Evolutionary conservation across 192 early-diverging fungal genomes (phyloP).

Genomic region (Entomortierella chlamydospora): DNA sequence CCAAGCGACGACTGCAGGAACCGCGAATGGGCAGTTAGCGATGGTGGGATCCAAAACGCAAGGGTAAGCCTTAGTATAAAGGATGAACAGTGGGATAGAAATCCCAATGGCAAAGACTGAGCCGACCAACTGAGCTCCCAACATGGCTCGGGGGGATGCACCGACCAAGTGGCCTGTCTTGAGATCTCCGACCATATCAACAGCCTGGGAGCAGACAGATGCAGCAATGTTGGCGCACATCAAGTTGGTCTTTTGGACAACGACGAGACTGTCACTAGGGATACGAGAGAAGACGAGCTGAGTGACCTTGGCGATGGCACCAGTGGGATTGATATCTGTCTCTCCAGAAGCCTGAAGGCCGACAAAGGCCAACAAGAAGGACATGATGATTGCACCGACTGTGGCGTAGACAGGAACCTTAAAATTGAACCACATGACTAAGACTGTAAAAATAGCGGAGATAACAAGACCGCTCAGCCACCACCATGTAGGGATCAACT

Average conservation of each 20-base stretch:
- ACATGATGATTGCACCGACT: conserved; percentile 69
- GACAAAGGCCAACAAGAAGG: conserved; percentile 74
- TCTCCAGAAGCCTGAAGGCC: conserved; percentile 72
- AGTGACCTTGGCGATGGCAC: conserved; percentile 72
- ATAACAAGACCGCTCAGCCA: conserved; percentile 66
- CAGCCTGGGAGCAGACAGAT: conserved; percentile 66
- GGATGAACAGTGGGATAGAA: conserved; percentile 65
- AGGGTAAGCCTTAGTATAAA: conserved; percentile 74
- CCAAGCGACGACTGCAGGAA: conserved; percentile 58
- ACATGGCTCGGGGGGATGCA: conserved; percentile 73
- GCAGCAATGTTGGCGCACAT: conserved; percentile 71
- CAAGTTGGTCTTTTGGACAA: conserved; percentile 67
- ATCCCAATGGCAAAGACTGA: conserved; percentile 69
- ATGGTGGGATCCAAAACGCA: conserved; percentile 58
- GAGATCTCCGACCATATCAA: conserved; percentile 80
- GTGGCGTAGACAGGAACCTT: conserved; percentile 67
- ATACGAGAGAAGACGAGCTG: conserved; percentile 74
- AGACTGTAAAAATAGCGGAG: conserved; percentile 64
- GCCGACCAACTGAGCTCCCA: conserved; percentile 72
- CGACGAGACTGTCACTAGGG: conserved; percentile 40
- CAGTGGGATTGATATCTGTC: conserved; percentile 77
- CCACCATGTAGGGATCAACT: conserved; percentile 65
- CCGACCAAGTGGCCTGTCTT: conserved; percentile 75
- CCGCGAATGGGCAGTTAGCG: conserved; percentile 55
- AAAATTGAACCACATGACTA: conserved; percentile 68